These are phyloP conservation scores for Penicillium italicum DNA, from an alignment of 2,329 filamentous ascomycete genomes.

Conservation along the genomic window DNA sequence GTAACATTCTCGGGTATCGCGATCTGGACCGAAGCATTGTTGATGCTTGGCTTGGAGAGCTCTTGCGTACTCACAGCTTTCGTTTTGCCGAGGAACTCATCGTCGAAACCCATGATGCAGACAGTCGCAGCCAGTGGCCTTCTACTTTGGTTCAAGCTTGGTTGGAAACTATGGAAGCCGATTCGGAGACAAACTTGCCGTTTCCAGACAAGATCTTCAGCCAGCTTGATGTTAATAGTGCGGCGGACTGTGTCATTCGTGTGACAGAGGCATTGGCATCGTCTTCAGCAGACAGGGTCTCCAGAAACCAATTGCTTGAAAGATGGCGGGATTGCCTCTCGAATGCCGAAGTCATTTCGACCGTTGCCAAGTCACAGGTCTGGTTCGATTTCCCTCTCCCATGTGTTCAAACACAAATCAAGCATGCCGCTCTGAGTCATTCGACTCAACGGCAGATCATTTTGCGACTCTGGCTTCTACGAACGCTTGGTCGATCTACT, in stretches of 20 bases:
- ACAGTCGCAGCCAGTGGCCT: slow-evolving; percentile 20
- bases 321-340: slow-evolving; percentile 32
- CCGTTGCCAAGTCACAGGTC: slow-evolving; percentile 22
- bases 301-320: slow-evolving; percentile 22
- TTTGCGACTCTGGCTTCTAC: slow-evolving; percentile 34
- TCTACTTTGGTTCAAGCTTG: slow-evolving; percentile 28
- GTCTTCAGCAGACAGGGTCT: slow-evolving; percentile 15
- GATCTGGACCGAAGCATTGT: slow-evolving; percentile 33
- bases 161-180: slow-evolving; percentile 17
- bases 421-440: background rate
- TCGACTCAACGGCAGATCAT: slow-evolving; percentile 29
- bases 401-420: slow-evolving; percentile 1
- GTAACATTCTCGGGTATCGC: slow-evolving; percentile 32
- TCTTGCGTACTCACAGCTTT: slow-evolving; percentile 23
- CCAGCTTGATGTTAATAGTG: slow-evolving; percentile 23
- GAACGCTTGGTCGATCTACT: slow-evolving; percentile 24
- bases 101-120: slow-evolving; percentile 23
- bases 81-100: slow-evolving; percentile 31
- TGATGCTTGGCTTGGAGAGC: slow-evolving; percentile 31
- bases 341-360: slow-evolving; percentile 16
- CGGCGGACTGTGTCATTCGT: slow-evolving; percentile 28
- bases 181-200: slow-evolving; percentile 5
- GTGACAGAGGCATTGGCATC: slow-evolving; percentile 33
- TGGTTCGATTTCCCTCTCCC: slow-evolving; percentile 27
- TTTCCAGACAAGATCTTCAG: slow-evolving; percentile 22